Evolutionary conservation across 2,329 filamentous ascomycete species (phyloP), one percentile per base, ranked within the genome.

Genomic region (Emmonsiellopsis sp.): DNA sequence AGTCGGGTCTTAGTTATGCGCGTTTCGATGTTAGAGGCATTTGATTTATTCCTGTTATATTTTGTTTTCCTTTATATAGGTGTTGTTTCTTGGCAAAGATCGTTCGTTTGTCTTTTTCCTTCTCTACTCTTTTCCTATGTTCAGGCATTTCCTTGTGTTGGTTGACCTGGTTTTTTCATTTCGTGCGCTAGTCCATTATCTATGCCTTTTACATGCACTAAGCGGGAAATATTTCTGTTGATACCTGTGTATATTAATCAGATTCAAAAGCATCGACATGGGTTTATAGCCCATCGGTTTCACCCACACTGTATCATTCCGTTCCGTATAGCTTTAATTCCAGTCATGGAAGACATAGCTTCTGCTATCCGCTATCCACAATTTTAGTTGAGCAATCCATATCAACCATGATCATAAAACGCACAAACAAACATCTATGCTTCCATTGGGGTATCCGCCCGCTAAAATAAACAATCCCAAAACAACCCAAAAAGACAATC

Each of bases 1-100:
- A 13, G 55, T 37, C 6, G 57, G 57, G 6, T 46, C 53, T 37
- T 56, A 52, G 17, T 17, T 27, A 6, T 40, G 9, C 17, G 49
- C 62, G 40, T 60, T 67, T 53, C 64, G 65, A 31, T 61, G 60
- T 39, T 68, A 49, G 58, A 48, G 21, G 14, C 14, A 14, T 36
- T 46, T 36, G 53, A 21, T 54, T 33, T 52, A 17, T 11, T 17
- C 27, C 43, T n/a, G 39, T 31, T 56, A 32, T 51, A 33, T 43
- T 44, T 55, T 55, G 56, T 56, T 37, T 52, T 42, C 37, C n/a
- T 42, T 48, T 43, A 51, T 27, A 27, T 14, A 36, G 46, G 13
- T 49, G 17, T 40, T 40, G 10, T 21, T 37, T 39, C 33, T 10
- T 13, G 39, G 34, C 34, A 31, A 36, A 34, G 39, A 39, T 51